Evolutionary conservation across 2,329 filamentous ascomycete species (phyloP).

Genomic region (Neocucurbitaria cava): DNA sequence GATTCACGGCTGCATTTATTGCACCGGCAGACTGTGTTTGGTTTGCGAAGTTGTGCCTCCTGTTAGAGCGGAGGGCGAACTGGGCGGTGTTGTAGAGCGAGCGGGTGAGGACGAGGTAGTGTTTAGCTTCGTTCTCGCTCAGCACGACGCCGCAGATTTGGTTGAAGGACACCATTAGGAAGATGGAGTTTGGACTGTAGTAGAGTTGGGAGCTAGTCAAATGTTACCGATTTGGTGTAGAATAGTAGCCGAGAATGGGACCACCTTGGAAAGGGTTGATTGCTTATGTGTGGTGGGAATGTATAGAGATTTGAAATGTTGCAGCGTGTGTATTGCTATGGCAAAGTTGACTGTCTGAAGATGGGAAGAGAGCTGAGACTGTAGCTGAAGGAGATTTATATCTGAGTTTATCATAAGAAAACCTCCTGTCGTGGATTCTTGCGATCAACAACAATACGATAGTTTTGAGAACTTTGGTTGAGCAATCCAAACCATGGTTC

Average conservation of each 20-base stretch:
- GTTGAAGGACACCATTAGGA: conserved; percentile 1
- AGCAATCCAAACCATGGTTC: background rate
- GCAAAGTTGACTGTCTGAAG: background rate
- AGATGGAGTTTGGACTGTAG: background rate
- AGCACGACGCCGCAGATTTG: conserved; percentile 1
- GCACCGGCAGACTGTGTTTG: background rate
- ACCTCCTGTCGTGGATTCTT: background rate
- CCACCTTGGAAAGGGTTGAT: background rate
- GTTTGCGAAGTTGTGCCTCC: background rate
- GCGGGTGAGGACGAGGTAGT: background rate
- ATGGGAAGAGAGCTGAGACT: background rate
- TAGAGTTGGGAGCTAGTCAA: too few relatives aligned
- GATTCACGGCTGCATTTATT: background rate
- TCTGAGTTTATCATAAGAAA: background rate
- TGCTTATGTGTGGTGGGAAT: background rate
- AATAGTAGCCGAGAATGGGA: too few relatives aligned
- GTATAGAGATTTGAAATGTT: background rate
- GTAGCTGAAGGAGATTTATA: background rate
- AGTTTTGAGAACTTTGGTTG: too few relatives aligned
- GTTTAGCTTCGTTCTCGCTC: background rate
- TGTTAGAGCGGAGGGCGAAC: background rate
- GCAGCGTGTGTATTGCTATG: background rate
- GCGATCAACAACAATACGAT: background rate
- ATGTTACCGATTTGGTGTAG: too few relatives aligned
- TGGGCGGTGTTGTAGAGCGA: background rate